Base-by-base conservation (phyloP, 768 basidiomycete species). In the Macrolepiota dolichaula region DNA sequence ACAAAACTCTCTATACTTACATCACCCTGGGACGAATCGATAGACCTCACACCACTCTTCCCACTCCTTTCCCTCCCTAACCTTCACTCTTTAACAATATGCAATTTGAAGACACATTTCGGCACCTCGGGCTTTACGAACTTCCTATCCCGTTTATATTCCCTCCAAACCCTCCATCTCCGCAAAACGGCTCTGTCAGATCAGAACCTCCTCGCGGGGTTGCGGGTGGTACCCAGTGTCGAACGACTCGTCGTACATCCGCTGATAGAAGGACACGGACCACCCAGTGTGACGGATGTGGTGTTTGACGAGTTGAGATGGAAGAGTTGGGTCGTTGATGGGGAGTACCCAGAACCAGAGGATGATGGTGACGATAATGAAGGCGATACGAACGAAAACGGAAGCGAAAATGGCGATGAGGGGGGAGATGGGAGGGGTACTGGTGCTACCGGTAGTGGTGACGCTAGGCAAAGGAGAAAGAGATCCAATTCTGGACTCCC, bases 1-100 rank as follows among this genome's bases (percentile, higher is more conserved):
- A 72, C 69, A 36, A 67, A 72, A 37, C 66, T 79, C 27, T 72
- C 76, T 42, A 72, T 79, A 55, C 72, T 77, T 63, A 73, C 76
- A 11, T 70, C 76, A 9, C 68, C 70, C 1, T 74, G 71, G 68
- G 73, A 75, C 65, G 72, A 76, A 62, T 55, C 56, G 29, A 68
- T 76, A 51, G 75, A 77, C 40, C 71, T 76, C 25, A 62, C 68
- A n/a, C 67, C 67, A 9, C 69, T 77, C 38, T 77, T 79, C 67
- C 70, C 69, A 1, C 70, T 69, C 44, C 69, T 79, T 47, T 70
- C 69, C 46, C 65, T 74, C 12, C 77, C 77, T 22, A 67, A 68
- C 38, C 72, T 79, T 25, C 69, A 72, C 24, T 70, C 70, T 6
- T 74, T 79, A 35, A 73, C 71, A 17, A 77, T 78, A 51, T 77